phyloP scores from a whole-genome alignment of 768 basidiomycete genomes.

The Strobilomyces echinocephalus region DNA sequence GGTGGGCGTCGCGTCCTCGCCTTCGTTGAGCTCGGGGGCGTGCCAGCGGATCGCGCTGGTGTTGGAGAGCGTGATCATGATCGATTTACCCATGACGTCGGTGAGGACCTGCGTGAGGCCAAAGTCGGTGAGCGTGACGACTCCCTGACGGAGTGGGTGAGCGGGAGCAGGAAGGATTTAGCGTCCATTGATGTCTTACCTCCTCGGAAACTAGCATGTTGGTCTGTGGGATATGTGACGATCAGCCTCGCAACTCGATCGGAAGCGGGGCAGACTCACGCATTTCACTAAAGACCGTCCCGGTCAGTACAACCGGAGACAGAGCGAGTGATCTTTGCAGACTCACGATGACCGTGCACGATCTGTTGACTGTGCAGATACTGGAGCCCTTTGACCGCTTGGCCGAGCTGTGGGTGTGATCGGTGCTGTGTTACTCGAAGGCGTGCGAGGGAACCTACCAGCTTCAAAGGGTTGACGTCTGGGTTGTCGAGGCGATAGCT shows the following conservation, averaged over 20 bases:
- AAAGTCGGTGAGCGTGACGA: constrained; percentile 58
- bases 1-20: constrained; percentile 39
- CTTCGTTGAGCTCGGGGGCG: constrained; percentile 54
- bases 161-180: neutral
- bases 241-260: constrained; percentile 1
- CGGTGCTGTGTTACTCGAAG: neutral
- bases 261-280: constrained; percentile 34
- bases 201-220: constrained; percentile 55
- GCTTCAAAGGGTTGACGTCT: constrained; percentile 35
- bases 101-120: constrained; percentile 60
- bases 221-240: constrained; percentile 30
- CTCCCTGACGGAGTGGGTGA: constrained; percentile 33
- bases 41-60: constrained; percentile 53
- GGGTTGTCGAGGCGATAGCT: constrained; percentile 41
- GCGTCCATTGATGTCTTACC: constrained; percentile 25
- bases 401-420: constrained; percentile 36
- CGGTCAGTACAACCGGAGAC: neutral
- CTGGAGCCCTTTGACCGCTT: constrained; percentile 52
- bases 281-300: constrained; percentile 47
- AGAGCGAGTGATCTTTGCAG: neutral
- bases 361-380: constrained; percentile 51
- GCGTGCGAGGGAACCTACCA: constrained; percentile 32
- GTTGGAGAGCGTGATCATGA: constrained; percentile 42
- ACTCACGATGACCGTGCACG: constrained; percentile 59
- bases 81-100: constrained; percentile 48